Evolutionary conservation across 108 stramenopile species (phyloP), one percentile per base, ranked within the genome.

Genomic region (Nitzschia sp.): DNA sequence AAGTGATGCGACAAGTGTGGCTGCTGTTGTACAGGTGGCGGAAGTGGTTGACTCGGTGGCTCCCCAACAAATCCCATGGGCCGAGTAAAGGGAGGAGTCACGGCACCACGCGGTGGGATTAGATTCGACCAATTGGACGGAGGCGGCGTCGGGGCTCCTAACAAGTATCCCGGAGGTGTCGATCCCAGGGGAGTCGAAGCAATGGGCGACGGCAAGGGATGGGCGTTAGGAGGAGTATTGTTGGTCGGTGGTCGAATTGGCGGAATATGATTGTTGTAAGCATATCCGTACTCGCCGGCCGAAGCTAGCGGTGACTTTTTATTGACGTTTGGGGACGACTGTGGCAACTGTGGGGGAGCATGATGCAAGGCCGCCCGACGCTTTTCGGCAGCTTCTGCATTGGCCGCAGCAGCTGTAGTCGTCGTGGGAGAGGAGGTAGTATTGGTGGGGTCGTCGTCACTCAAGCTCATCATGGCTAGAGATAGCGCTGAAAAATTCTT

Each of bases 261-360:
- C 34, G 73, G 35, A 46, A 68, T 75, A 31, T 71, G 65, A 31
- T 66, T 74, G 53, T 84, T 84, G 64, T 84, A 84, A 5, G 63
- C 83, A 64, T 84, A 84, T 0, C 83, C 83, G 51, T 84, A 84
- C 64, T 83, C 82, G 8, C 72, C 72, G 0, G 67, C 75, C 6
- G 68, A 66, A 18, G 65, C 62, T 2, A 67, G 18, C 17, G 42
- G 23, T 18, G 63, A 57, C 29, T 24, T 19, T 31, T 29, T 54
- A 18, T 36, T 33, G n/a, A 0, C 31, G n/a, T 8, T 19, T 18
- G 70, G 47, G 26, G 63, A 64, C 38, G 23, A 26, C 46, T 46
- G 28, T 17, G 53, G 2, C 32, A 64, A 3, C 19, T 78, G 71
- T n/a, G 79, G 75, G 3, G 84, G 84, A 33, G 80, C 70, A 59